These are phyloP conservation scores for Coffea humblotiana DNA, from an alignment of 305 asterid genomes.

Conservation along the genomic window DNA sequence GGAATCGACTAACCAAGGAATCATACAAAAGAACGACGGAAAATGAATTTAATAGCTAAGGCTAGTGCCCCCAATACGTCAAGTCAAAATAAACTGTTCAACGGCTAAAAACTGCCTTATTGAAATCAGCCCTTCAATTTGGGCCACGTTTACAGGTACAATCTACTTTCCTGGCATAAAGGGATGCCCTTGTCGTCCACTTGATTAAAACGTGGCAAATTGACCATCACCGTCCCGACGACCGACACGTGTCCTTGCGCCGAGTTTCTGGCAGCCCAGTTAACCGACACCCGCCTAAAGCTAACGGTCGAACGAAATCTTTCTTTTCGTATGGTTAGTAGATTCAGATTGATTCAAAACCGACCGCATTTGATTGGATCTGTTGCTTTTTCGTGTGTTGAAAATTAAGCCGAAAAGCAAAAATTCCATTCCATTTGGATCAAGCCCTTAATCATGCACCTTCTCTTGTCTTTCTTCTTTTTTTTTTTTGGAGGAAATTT, in stretches of 20 bases:
- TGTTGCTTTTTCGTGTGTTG: background rate
- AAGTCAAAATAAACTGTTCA: conserved; percentile 23
- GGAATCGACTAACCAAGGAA: background rate
- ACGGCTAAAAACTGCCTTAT: conserved; percentile 36
- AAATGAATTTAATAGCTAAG: background rate
- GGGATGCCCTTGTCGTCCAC: background rate
- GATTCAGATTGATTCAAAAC: background rate
- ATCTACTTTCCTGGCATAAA: conserved; percentile 3
- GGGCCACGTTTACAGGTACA: conserved; percentile 24
- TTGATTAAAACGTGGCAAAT: conserved; percentile 36
- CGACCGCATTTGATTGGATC: conserved; percentile 3
- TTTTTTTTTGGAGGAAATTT: no score
- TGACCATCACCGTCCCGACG: conserved; percentile 11
- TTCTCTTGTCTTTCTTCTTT: no score
- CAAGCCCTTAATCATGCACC: no score
- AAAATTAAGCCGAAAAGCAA: background rate
- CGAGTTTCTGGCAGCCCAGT: conserved; percentile 3
- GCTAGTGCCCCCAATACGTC: background rate
- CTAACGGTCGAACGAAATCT: background rate
- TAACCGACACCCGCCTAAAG: conserved; percentile 1
- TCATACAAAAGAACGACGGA: background rate
- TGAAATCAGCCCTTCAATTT: conserved; percentile 14
- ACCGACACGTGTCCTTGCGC: conserved; percentile 23
- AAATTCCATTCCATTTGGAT: no score
- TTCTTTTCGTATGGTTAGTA: background rate